A percentile compares a stretch with the other conserved stretches of the same genome.
These are phyloP conservation scores for Marasmius oreades DNA, from an alignment of 1,284 basidiomycete genomes.

Conservation along the genomic window DNA sequence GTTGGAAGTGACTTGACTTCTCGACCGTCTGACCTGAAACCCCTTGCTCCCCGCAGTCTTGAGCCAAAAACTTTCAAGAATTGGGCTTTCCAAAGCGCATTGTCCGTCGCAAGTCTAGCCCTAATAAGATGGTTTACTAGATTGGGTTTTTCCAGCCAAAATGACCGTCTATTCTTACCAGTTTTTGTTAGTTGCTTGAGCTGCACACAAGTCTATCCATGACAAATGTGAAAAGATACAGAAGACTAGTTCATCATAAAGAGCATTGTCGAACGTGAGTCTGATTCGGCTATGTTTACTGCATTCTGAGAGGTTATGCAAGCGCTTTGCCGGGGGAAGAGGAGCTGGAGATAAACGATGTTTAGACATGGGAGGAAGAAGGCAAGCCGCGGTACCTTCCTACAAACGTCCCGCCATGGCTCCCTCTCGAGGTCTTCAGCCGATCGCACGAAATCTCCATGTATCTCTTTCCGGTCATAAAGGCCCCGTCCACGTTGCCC, in stretches of 20 bases:
- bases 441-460: constrained; percentile 61
- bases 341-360: constrained; percentile 44
- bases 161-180: constrained; percentile 22
- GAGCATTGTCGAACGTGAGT: constrained; percentile 47
- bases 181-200: constrained; percentile 60
- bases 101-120: constrained; percentile 55
- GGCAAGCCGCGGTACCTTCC: background rate
- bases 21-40: constrained; percentile 56
- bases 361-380: constrained; percentile 46
- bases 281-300: constrained; percentile 8
- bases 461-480: constrained; percentile 62
- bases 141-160: background rate
- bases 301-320: constrained; percentile 30
- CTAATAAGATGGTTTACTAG: constrained; percentile 19
- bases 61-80: constrained; percentile 62
- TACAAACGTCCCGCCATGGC: constrained; percentile 42
- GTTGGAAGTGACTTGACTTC: constrained; percentile 58
- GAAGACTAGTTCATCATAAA: constrained; percentile 75
- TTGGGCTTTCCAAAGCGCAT: constrained; percentile 54
- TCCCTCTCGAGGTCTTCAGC: constrained; percentile 57
- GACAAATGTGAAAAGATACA: constrained; percentile 69
- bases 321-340: constrained; percentile 57
- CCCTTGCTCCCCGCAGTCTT: constrained; percentile 62
- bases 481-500: constrained; percentile 79
- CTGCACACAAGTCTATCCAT: constrained; percentile 60